Base-by-base conservation (phyloP, 164 flowering plant genomes). In the Piper betle region DNA sequence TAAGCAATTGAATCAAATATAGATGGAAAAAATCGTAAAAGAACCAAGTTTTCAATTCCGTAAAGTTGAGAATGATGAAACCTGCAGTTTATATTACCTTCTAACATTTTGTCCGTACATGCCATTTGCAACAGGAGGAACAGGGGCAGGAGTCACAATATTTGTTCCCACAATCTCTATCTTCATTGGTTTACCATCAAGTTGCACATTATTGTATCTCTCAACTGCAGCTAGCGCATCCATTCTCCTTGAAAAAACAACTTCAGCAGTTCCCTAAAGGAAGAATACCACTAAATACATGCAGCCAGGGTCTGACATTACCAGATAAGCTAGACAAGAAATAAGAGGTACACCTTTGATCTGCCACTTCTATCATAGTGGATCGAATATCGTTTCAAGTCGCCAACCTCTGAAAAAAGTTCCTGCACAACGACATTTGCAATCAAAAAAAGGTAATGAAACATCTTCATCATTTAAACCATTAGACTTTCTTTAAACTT, bases 131-230 rank as follows among this genome's bases (percentile, higher is more conserved):
- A 75, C 65, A 7, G 68, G 62, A 42, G 75, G 67, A 48, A 71
- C 55, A 39, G 71, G 74, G 68, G 73, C 87, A 74, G 87, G 80
- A 40, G 84, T 69, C 0, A 62, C 58, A 39, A 86, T 67, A 68
- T 88, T 93, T 50, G 95, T 84, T 64, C 96, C 96, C 54, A 88
- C 89, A 19, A 93, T 80, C 78, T 93, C 99, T 63, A 93, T 84
- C 66, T 93, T 93, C 99, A 93, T 93, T 37, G 95, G 97, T 73
- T 93, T 93, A 62, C 99, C 99, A 76, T 93, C 99, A 65, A 93
- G 97, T 77, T 90, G 96, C 50, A 90, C 97, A 73, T 86, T 81
- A 77, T 93, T 86, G 79, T 93, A 93, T 75, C 82, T 81, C 84
- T 88, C 88, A 52, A 90, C 81, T 72, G 92, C 97, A 20, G 87